A percentile compares a stretch with the other conserved stretches of the same genome.
Conservation (phyloP, 1,284 basidiomycete genomes). For the Vanrija sp. region DNA sequence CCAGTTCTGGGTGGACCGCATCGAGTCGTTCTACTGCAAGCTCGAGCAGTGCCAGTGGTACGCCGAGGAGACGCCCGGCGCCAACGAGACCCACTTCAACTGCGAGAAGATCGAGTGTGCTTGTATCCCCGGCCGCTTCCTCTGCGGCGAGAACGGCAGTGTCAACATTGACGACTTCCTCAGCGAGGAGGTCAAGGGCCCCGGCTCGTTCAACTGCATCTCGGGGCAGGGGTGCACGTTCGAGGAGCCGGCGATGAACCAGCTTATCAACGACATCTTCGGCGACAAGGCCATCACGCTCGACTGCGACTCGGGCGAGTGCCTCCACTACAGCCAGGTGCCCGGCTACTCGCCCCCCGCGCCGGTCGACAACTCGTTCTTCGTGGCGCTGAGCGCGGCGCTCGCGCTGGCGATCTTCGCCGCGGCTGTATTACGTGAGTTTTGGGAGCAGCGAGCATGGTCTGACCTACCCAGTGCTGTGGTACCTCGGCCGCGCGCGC, state of each 20-base stretch:
- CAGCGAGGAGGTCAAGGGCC: slow-evolving; percentile 82
- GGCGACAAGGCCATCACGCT: slow-evolving; percentile 87
- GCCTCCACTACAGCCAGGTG: slow-evolving; percentile 87
- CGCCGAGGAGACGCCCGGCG: slow-evolving; percentile 48
- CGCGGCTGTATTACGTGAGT: slow-evolving; percentile 48
- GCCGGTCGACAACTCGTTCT: slow-evolving; percentile 71
- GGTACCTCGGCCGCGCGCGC: slow-evolving; percentile 77
- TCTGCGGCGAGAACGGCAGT: slow-evolving; percentile 93
- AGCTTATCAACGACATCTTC: slow-evolving; percentile 87
- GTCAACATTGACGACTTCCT: slow-evolving; percentile 95
- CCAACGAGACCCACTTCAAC: slow-evolving; percentile 68
- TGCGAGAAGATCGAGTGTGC: slow-evolving; percentile 82
- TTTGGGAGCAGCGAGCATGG: neutral
- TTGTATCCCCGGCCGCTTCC: slow-evolving; percentile 86
- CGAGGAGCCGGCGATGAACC: slow-evolving; percentile 94
- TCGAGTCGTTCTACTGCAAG: slow-evolving; percentile 94
- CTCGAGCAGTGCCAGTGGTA: slow-evolving; percentile 56
- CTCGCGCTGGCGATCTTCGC: slow-evolving; percentile 63
- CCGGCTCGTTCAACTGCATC: slow-evolving; percentile 80
- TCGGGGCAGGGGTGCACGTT: slow-evolving; percentile 72
- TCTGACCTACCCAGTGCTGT: slow-evolving; percentile 58
- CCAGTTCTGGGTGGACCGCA: slow-evolving; percentile 93
- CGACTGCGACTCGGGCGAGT: slow-evolving; percentile 84
- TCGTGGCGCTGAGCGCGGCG: slow-evolving; percentile 79
- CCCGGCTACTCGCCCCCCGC: slow-evolving; percentile 82